Percentiles rank a stretch among this genome's conserved stretches.
phyloP scores from a whole-genome alignment of 371 early-diverging fungal genomes.

The Lichtheimia corymbifera region DNA sequence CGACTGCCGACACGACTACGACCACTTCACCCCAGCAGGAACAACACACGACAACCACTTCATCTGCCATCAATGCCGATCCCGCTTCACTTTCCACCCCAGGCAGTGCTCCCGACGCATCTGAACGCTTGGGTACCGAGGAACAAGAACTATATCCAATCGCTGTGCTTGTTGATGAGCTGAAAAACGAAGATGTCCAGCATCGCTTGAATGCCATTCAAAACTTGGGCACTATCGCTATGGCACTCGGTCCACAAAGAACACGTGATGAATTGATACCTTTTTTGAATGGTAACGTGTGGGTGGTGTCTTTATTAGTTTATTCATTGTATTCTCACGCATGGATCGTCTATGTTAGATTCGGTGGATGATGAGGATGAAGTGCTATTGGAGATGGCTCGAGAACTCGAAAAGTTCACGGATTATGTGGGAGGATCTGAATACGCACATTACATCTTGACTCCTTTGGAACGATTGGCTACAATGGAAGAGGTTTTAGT shows the following conservation, averaged over 20 bases:
- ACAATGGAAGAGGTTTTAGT: constrained; percentile 97
- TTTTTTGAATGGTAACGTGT: constrained; percentile 85
- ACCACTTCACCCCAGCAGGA: no score
- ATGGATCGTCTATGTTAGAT: constrained; percentile 56
- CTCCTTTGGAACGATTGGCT: constrained; percentile 93
- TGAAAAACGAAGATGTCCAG: constrained; percentile 95
- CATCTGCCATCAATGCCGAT: no score
- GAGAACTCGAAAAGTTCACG: constrained; percentile 89
- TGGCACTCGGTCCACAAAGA: constrained; percentile 94
- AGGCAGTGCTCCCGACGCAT: no score
- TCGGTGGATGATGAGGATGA: constrained; percentile 98
- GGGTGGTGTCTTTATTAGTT: not conserved
- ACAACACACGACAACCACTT: no score
- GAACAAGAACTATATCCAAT: constrained; percentile 79
- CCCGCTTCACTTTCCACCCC: no score
- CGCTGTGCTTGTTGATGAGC: constrained; percentile 94
- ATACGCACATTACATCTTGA: constrained; percentile 83
- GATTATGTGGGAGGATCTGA: constrained; percentile 90
- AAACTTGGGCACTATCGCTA: constrained; percentile 91
- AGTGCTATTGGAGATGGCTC: constrained; percentile 90
- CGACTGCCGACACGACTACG: no score
- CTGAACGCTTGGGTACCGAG: constrained; percentile 18
- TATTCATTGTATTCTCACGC: not conserved
- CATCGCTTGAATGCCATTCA: constrained; percentile 93
- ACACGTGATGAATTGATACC: constrained; percentile 96